These are phyloP conservation scores for Zelonia costaricensis DNA, from an alignment of 208 protist species.

Conservation along the genomic window DNA sequence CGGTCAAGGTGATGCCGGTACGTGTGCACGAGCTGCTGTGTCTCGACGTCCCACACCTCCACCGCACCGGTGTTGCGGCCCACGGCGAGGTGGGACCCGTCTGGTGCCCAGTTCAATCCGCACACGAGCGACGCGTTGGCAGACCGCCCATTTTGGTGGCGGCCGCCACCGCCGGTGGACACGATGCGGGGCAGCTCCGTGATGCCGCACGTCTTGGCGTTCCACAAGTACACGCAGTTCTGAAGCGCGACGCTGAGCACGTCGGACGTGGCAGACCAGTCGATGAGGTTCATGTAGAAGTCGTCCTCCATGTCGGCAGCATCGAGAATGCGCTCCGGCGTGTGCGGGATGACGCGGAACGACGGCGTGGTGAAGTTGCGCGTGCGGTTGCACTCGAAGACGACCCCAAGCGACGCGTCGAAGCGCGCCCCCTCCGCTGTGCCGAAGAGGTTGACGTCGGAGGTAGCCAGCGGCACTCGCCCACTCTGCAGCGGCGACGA, in stretches of 20 bases:
- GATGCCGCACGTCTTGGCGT: constrained; percentile 94
- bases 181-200: constrained; percentile 78
- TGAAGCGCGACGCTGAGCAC: constrained; percentile 97
- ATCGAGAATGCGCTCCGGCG: constrained; percentile 97
- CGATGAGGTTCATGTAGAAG: constrained; percentile 99
- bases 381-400: constrained; percentile 81
- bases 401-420: constrained; percentile 69
- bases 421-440: constrained; percentile 55
- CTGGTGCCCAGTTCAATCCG: constrained; percentile 92
- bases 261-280: constrained; percentile 92
- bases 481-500: not conserved
- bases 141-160: not conserved
- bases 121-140: constrained; percentile 59
- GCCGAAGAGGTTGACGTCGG: constrained; percentile 15
- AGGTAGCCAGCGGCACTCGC: constrained; percentile 6
- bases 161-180: constrained; percentile 33
- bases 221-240: constrained; percentile 97
- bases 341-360: constrained; percentile 92
- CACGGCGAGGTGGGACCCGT: constrained; percentile 88
- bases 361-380: constrained; percentile 78
- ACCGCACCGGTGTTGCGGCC: constrained; percentile 88
- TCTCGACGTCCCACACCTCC: constrained; percentile 93
- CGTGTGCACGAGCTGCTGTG: constrained; percentile 66
- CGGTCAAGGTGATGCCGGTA: constrained; percentile 86
- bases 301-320: constrained; percentile 98